phyloP scores from a whole-genome alignment of 208 protist species.

The Naegleria fowleri region DNA sequence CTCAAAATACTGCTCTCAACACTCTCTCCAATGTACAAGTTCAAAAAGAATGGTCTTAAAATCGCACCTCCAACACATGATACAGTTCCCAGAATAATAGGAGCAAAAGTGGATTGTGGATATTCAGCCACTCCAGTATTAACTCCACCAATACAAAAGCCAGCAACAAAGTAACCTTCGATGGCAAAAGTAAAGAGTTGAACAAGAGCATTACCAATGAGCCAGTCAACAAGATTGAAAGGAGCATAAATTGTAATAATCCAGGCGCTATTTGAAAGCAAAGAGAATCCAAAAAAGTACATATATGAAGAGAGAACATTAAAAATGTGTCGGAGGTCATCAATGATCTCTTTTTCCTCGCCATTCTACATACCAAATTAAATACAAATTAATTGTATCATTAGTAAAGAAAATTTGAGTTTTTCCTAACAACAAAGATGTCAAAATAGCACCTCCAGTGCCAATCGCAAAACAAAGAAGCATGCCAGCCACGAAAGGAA shows the following conservation, averaged over 20 bases:
- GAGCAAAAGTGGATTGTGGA: neutral
- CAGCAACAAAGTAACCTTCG: conserved; percentile 15
- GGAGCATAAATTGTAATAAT: neutral
- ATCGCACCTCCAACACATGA: neutral
- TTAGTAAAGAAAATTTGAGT: neutral
- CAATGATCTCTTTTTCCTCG: too few species aligned
- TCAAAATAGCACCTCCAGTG: neutral
- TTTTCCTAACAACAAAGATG: neutral
- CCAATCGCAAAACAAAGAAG: neutral
- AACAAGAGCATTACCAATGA: neutral
- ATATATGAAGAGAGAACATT: too few species aligned
- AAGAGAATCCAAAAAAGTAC: neutral
- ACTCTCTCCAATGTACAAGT: neutral
- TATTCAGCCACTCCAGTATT: neutral
- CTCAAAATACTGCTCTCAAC: neutral
- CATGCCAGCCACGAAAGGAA: neutral
- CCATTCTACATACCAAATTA: neutral
- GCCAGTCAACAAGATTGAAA: neutral
- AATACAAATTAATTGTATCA: neutral
- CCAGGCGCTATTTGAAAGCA: neutral
- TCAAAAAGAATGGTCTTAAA: neutral
- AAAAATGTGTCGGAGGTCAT: too few species aligned
- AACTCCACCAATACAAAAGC: neutral
- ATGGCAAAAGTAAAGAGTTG: neutral
- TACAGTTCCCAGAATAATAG: neutral